These are phyloP conservation scores for Aspergillus wentii DNA, from an alignment of 495 filamentous ascomycete species.

Conservation along the genomic window DNA sequence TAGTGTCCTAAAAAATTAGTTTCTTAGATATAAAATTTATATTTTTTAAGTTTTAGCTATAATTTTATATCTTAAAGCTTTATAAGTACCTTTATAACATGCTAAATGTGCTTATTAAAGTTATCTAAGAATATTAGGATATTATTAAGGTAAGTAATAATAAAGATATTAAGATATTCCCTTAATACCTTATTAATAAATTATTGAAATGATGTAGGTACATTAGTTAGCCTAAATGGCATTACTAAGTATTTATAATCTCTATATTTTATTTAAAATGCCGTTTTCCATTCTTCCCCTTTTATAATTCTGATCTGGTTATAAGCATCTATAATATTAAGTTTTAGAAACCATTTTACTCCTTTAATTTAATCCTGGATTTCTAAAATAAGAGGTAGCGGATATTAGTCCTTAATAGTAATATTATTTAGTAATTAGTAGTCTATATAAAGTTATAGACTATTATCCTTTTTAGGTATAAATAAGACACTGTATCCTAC, in stretches of 20 bases:
- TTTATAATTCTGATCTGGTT: slow-evolving; percentile 9
- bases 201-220: slow-evolving; percentile 8
- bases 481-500: slow-evolving; percentile 13
- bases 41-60: slow-evolving; percentile 10
- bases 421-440: slow-evolving; percentile 20
- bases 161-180: slow-evolving; percentile 11
- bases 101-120: slow-evolving; percentile 2
- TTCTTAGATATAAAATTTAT: slow-evolving; percentile 6
- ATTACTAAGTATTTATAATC: slow-evolving; percentile 14
- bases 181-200: slow-evolving; percentile 6
- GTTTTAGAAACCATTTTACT: slow-evolving; percentile 19
- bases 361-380: slow-evolving; percentile 11
- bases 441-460: slow-evolving; percentile 15
- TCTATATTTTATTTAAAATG: slow-evolving; percentile 12
- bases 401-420: slow-evolving; percentile 19
- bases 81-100: slow-evolving; percentile 5
- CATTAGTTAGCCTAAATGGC: slow-evolving; percentile 11
- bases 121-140: slow-evolving; percentile 10
- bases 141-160: slow-evolving; percentile 12
- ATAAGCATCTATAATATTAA: slow-evolving; percentile 16
- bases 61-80: slow-evolving; percentile 4
- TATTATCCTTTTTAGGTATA: slow-evolving; percentile 20
- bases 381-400: slow-evolving; percentile 14
- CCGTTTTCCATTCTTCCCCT: slow-evolving; percentile 12
- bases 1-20: slow-evolving; percentile 7